phyloP scores from a whole-genome alignment of 2,329 filamentous ascomycete genomes.

The Emmonsiellopsis sp. region DNA sequence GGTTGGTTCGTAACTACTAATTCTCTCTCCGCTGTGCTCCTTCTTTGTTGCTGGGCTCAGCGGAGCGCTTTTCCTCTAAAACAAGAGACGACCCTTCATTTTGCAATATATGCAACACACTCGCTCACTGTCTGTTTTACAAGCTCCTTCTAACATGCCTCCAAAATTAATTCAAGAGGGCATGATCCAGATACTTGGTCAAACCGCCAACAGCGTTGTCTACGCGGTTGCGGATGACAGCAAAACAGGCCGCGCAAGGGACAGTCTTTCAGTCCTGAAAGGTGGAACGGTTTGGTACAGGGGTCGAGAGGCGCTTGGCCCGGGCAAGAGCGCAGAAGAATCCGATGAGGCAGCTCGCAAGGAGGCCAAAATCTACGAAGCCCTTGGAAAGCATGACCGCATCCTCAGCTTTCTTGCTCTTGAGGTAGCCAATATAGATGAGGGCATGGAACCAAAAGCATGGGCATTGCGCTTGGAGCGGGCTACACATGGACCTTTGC shows the following conservation, averaged over 20 bases:
- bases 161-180: slow-evolving; percentile 7
- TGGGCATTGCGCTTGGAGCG: slow-evolving; percentile 7
- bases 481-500: slow-evolving; percentile 2
- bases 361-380: slow-evolving; percentile 6
- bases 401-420: slow-evolving; percentile 6
- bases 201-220: slow-evolving; percentile 6
- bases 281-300: slow-evolving; percentile 7
- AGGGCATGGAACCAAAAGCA: slow-evolving; percentile 3
- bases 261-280: slow-evolving; percentile 6
- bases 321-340: slow-evolving; percentile 5
- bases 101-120: neutral
- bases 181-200: slow-evolving; percentile 8
- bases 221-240: slow-evolving; percentile 5
- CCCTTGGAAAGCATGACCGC: slow-evolving; percentile 6
- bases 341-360: slow-evolving; percentile 3
- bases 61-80: neutral
- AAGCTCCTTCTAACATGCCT: slow-evolving; percentile 1
- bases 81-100: neutral
- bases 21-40: no score
- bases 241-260: slow-evolving; percentile 2
- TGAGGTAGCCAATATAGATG: neutral
- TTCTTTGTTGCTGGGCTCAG: neutral
- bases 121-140: neutral
- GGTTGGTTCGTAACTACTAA: no score
- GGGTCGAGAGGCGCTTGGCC: slow-evolving; percentile 7